Evolutionary conservation across 2,329 filamentous ascomycete species (phyloP), one percentile per base, ranked within the genome.

Genomic region (Polychaeton citri): DNA sequence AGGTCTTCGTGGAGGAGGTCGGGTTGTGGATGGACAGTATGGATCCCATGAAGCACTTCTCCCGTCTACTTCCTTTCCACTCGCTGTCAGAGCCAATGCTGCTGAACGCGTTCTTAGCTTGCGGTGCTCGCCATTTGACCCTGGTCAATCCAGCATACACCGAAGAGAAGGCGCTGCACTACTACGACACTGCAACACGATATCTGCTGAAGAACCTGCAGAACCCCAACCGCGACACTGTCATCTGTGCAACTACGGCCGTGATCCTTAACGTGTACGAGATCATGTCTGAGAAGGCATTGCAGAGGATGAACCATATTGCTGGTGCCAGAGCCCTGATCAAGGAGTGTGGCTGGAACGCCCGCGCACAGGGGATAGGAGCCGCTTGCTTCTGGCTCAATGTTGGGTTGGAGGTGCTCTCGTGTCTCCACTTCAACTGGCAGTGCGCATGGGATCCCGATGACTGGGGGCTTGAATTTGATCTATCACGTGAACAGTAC

Each of bases 351-450:
- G 76, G 78, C 4, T 95, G 88, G 88, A 80, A 84, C 49, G 84
- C 84, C 0, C 74, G 69, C 42, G 81, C 81, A 21, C 72, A 69
- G 1, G 86, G 87, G 0, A 74, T 94, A 15, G 87, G 85, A 1
- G 74, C 78, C 0, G 85, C 87, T 1, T 95, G 87, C 57, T 95
- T 95, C 61, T 95, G 88, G 87, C 66, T 95, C 24, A 94, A 92
- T 49, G 77, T 93, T 12, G 81, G 80, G 12, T 81, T 94, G 70
- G 88, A 96, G 55, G 67, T 95, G n/a, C 66, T 95, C 19, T 84
- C 76, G 43, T 94, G 86, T 55, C 65, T 95, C 12, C 79, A 84
- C 45, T 85, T 85, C 59, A 86, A 88, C 54, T 93, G 83, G 81
- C 73, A 78, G 45, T 75, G 85, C 9, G 78, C 83, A 1, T 94